phyloP scores from a whole-genome alignment of 306 rosid genomes.

The Echinosophora koreensis region DNA sequence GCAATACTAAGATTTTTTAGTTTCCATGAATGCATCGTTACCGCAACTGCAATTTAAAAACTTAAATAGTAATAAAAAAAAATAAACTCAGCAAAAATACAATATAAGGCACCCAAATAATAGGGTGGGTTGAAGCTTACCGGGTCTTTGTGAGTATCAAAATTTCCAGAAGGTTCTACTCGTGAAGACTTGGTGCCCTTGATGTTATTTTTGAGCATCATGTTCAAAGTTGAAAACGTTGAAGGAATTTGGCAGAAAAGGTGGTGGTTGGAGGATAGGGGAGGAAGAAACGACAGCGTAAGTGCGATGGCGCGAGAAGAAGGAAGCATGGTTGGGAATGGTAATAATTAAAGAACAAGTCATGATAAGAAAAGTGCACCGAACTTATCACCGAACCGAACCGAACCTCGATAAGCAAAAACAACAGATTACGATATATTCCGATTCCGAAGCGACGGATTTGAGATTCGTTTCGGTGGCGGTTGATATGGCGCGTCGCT shows the following conservation, averaged over 20 bases:
- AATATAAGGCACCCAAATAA: no score
- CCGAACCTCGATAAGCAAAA: no score
- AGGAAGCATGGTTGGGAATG: not conserved
- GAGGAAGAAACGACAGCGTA: not conserved
- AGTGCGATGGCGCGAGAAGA: not conserved
- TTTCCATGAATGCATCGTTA: no score
- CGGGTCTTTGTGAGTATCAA: not conserved
- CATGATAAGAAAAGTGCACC: not conserved
- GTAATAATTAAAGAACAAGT: not conserved
- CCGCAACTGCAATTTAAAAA: no score
- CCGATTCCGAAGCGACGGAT: no score
- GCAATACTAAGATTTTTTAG: no score
- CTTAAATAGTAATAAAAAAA: no score
- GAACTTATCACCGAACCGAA: not conserved
- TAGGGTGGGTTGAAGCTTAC: constrained; percentile 19
- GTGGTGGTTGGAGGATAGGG: not conserved
- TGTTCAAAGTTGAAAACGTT: not conserved
- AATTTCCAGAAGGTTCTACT: not conserved
- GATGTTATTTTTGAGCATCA: not conserved
- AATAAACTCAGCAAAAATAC: not conserved
- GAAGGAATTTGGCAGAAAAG: not conserved
- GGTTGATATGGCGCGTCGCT: no score
- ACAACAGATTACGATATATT: no score
- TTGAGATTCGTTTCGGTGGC: no score
- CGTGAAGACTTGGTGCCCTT: not conserved